Conservation (phyloP, 441 rosid species). For the Pelargonium citronellum region DNA sequence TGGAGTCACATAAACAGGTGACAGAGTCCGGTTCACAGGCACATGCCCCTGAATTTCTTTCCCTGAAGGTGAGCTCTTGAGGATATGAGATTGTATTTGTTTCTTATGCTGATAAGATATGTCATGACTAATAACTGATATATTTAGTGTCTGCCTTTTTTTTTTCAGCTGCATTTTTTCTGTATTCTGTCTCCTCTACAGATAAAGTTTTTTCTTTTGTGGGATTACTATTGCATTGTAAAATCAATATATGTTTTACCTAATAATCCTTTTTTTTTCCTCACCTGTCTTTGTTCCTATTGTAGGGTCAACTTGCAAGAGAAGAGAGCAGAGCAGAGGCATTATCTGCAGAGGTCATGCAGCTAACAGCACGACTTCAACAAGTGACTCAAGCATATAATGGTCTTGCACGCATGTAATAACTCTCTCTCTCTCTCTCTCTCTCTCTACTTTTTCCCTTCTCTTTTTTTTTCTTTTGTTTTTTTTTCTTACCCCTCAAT, state of each 20-base stretch:
- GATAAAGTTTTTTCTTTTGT: not conserved
- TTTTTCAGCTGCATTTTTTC: not conserved
- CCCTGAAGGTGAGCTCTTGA: slow-evolving; percentile 56
- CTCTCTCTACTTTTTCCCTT: too few species aligned
- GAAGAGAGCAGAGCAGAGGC: slow-evolving; percentile 84
- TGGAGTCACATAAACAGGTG: slow-evolving; percentile 13
- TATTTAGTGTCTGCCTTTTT: too few species aligned
- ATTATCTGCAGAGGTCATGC: slow-evolving; percentile 74
- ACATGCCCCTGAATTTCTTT: slow-evolving; percentile 42
- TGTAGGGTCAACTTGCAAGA: slow-evolving; percentile 66
- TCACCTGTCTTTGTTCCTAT: not conserved
- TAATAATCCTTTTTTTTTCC: too few species aligned
- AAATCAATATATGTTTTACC: not conserved
- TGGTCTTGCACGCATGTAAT: slow-evolving; percentile 70
- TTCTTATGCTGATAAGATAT: not conserved
- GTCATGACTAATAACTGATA: not conserved
- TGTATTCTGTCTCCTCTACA: not conserved
- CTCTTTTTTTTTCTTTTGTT: not conserved
- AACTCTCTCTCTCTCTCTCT: slow-evolving; percentile 1
- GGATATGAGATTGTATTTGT: not conserved
- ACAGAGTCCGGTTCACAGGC: slow-evolving; percentile 34
- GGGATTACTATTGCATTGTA: not conserved
- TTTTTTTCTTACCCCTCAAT: slow-evolving; percentile 16
- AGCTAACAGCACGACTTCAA: slow-evolving; percentile 68
- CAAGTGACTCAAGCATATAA: slow-evolving; percentile 76